A percentile compares a stretch with the other conserved stretches of the same genome.
Evolutionary conservation across 2,329 filamentous ascomycete genomes (phyloP).

Genomic region (Magnaporthales sp.): DNA sequence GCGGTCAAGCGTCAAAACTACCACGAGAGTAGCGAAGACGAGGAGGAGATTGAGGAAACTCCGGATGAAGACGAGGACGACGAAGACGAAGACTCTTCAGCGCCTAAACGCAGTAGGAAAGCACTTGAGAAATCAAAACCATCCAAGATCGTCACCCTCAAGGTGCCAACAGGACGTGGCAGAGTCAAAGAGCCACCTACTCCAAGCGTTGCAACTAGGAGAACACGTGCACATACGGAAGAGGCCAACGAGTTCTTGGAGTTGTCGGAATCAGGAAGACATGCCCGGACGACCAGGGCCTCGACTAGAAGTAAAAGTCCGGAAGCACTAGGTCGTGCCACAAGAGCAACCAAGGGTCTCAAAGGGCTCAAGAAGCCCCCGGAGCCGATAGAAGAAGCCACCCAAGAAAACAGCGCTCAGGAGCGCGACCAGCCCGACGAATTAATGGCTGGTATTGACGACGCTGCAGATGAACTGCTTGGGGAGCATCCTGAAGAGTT

Average conservation of each 20-base stretch:
- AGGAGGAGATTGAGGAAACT: conserved; percentile 21
- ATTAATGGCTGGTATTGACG: conserved; percentile 23
- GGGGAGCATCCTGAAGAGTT: conserved; percentile 4
- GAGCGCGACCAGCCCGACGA: conserved; percentile 15
- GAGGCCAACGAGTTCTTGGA: conserved; percentile 49
- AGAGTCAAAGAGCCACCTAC: conserved; percentile 10
- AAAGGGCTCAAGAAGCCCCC: conserved; percentile 43
- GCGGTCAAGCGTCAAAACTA: conserved; percentile 35
- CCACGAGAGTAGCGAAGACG: conserved; percentile 33
- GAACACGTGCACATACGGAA: conserved; percentile 46
- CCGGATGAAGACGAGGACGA: conserved; percentile 34
- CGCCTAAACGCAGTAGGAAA: conserved; percentile 13
- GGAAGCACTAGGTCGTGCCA: conserved; percentile 34
- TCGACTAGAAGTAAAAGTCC: conserved; percentile 48
- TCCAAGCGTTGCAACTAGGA: conserved; percentile 25
- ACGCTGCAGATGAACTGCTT: conserved; percentile 10
- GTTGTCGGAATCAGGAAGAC: conserved; percentile 52
- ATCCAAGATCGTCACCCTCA: conserved; percentile 20
- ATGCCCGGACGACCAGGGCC: conserved; percentile 35
- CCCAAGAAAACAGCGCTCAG: conserved; percentile 36
- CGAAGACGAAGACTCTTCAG: conserved; percentile 23
- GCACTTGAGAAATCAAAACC: conserved; percentile 11
- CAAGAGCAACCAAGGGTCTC: conserved; percentile 36
- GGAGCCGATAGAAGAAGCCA: conserved; percentile 39
- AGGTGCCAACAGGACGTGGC: conserved; percentile 12